These are phyloP conservation scores for Aspergillus sp. DNA, from an alignment of 2,329 filamentous ascomycete species.

Conservation along the genomic window DNA sequence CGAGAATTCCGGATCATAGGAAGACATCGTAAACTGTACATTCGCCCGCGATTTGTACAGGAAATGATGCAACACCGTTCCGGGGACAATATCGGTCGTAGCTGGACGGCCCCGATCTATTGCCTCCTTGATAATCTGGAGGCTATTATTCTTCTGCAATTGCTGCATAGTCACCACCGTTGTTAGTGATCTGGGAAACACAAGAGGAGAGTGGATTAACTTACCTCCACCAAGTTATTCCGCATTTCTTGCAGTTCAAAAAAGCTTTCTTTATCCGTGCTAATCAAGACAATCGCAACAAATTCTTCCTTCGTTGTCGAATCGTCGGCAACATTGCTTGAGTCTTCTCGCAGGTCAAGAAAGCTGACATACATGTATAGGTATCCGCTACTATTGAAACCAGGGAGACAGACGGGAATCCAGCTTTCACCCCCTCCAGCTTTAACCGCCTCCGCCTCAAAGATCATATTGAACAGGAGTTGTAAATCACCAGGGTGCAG, in stretches of 20 bases:
- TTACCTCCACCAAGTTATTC: constrained; percentile 56
- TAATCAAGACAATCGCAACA: constrained; percentile 90
- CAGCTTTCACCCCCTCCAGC: constrained; percentile 94
- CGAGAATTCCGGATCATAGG: constrained; percentile 67
- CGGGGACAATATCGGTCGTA: constrained; percentile 73
- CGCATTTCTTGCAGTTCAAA: constrained; percentile 77
- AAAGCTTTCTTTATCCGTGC: constrained; percentile 88
- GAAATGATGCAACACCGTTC: constrained; percentile 81
- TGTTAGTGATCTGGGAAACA: constrained; percentile 23
- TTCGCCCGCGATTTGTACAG: constrained; percentile 93
- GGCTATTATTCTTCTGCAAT: constrained; percentile 70
- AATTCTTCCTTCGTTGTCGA: constrained; percentile 59
- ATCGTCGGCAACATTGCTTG: constrained; percentile 41
- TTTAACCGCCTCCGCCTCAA: constrained; percentile 88
- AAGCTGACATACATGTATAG: constrained; percentile 99
- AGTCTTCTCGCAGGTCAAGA: constrained; percentile 61
- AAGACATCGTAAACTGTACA: constrained; percentile 93
- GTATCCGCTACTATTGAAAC: constrained; percentile 95
- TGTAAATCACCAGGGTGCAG: constrained; percentile 93
- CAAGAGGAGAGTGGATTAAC: constrained; percentile 12
- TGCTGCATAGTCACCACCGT: constrained; percentile 47
- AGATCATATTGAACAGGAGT: constrained; percentile 98
- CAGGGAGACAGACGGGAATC: constrained; percentile 92
- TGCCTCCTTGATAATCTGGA: constrained; percentile 71
- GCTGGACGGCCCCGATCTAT: constrained; percentile 68